These are phyloP conservation scores for Pseudonitzschia multiseries DNA, from an alignment of 108 stramenopile genomes.

Conservation along the genomic window DNA sequence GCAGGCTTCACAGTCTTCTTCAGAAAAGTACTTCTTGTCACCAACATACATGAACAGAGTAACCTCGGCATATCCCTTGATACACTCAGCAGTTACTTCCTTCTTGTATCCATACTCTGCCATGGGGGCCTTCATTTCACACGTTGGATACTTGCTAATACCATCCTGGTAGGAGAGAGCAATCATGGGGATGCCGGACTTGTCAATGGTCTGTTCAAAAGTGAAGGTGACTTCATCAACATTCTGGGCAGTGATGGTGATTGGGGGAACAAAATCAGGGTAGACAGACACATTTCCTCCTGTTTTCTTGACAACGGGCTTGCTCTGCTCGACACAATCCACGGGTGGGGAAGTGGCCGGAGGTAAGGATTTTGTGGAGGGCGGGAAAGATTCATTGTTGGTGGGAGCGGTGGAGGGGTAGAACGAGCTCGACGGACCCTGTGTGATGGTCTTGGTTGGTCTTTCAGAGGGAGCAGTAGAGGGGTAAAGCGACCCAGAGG, in stretches of 20 bases:
- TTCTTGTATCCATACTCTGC: not conserved
- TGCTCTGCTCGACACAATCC: not conserved
- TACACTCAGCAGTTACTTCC: constrained; percentile 1
- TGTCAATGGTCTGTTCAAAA: not conserved
- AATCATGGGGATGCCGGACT: not conserved
- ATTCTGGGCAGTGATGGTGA: constrained; percentile 1
- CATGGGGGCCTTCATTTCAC: not conserved
- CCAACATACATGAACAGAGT: not conserved
- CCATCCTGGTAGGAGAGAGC: not conserved
- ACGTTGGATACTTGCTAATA: not conserved
- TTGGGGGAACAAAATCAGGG: not conserved
- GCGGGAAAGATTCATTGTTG: not conserved
- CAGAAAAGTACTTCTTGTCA: not conserved
- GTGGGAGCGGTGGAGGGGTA: not conserved
- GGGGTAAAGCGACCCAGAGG: not conserved
- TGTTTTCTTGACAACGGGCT: no score
- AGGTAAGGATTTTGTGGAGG: not conserved
- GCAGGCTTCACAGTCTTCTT: not conserved
- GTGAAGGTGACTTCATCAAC: not conserved
- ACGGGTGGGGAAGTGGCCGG: not conserved
- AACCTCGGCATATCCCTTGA: constrained; percentile 5
- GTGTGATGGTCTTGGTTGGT: not conserved
- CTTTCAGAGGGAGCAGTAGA: not conserved
- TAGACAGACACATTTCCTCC: not conserved
- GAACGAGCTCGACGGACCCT: not conserved